phyloP scores from a whole-genome alignment of 2,329 filamentous ascomycete species.

The Tolypocladium ovalisporum region DNA sequence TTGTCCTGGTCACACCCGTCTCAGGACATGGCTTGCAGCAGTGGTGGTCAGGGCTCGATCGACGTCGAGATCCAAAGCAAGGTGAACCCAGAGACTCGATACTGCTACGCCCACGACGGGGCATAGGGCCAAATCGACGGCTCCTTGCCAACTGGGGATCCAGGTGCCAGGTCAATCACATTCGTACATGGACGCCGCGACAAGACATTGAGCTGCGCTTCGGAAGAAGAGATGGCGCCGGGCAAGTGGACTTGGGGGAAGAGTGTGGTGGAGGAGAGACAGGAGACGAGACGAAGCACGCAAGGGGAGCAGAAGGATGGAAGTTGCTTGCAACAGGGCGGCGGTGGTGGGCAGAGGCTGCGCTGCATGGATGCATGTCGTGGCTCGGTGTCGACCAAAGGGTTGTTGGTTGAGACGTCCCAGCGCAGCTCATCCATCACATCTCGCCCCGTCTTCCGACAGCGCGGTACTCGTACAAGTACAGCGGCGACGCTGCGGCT shows the following conservation, averaged over 20 bases:
- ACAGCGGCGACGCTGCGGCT: background rate
- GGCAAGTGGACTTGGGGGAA: background rate
- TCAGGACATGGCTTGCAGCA: background rate
- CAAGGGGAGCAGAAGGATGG: background rate
- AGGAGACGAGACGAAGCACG: background rate
- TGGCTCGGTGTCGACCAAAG: constrained; percentile 1
- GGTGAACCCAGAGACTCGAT: background rate
- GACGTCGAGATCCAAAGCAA: background rate
- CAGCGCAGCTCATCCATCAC: background rate
- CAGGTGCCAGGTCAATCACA: background rate
- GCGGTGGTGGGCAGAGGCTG: constrained; percentile 1
- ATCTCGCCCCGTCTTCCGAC: background rate
- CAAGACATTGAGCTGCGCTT: background rate
- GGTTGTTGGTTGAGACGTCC: background rate
- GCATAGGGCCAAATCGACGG: background rate
- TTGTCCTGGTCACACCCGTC: background rate
- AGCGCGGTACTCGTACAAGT: background rate
- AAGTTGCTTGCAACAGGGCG: background rate
- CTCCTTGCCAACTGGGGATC: background rate
- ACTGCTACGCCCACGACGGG: background rate
- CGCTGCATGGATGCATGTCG: constrained; percentile 3
- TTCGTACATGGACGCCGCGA: background rate
- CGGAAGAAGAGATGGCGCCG: background rate
- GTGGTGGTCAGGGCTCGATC: background rate
- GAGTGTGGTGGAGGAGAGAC: background rate